A percentile compares a stretch with the other conserved stretches of the same genome.
phyloP scores from a whole-genome alignment of 2,329 filamentous ascomycete genomes.

The Colletotrichum sp. region DNA sequence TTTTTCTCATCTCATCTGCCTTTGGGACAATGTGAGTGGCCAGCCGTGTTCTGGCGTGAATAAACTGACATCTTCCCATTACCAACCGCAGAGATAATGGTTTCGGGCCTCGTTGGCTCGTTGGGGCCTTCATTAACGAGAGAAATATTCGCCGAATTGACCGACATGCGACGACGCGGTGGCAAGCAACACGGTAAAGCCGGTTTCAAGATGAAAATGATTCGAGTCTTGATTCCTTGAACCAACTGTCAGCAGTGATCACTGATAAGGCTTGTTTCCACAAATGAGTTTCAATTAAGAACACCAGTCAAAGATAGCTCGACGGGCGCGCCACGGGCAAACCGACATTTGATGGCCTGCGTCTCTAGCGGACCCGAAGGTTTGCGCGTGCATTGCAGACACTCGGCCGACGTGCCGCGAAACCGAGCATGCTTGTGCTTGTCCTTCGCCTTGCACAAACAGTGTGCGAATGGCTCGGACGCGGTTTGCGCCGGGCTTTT shows the following conservation, averaged over 20 bases:
- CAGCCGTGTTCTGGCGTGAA: not conserved
- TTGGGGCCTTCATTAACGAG: not conserved
- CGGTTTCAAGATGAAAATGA: not conserved
- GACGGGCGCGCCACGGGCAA: not conserved
- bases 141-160: not conserved
- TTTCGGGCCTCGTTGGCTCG: not conserved
- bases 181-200: not conserved
- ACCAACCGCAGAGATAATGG: slow-evolving; percentile 3
- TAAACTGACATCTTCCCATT: slow-evolving; percentile 7
- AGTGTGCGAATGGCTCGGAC: not conserved
- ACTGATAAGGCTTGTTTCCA: not conserved
- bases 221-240: not conserved
- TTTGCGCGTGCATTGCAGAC: not conserved
- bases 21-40: not conserved
- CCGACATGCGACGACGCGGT: not conserved
- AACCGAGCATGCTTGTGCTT: not conserved
- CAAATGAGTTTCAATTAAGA: not conserved
- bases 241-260: not conserved
- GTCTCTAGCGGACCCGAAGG: slow-evolving; percentile 1
- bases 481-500: slow-evolving; percentile 1
- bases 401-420: slow-evolving; percentile 5
- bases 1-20: not conserved
- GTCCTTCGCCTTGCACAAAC: not conserved
- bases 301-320: not conserved
- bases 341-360: not conserved